A percentile compares a stretch with the other conserved stretches of the same genome.
phyloP scores from a whole-genome alignment of 2,329 filamentous ascomycete species.

The Trichophyton schoenleinii region DNA sequence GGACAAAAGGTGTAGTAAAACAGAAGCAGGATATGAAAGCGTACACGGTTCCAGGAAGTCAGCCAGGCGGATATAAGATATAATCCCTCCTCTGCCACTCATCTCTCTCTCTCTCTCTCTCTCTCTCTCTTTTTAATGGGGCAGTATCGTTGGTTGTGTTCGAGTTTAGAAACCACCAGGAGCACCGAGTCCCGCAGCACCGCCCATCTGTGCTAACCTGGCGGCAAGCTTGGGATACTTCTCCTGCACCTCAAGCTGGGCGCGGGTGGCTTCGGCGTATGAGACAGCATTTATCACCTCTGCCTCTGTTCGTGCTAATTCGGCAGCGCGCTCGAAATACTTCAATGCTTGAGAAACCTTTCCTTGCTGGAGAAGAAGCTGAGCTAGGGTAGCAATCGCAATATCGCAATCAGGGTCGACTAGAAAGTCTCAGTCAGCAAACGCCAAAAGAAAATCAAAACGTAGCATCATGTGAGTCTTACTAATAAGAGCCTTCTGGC shows the following conservation, averaged over 20 bases:
- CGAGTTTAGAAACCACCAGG: not conserved
- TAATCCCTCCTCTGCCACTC: not conserved
- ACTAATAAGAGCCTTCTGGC: constrained; percentile 95
- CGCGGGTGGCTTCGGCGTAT: constrained; percentile 92
- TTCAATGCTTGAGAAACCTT: constrained; percentile 90
- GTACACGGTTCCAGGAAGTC: not conserved
- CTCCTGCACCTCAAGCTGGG: constrained; percentile 83
- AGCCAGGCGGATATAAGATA: not conserved
- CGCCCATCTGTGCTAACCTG: constrained; percentile 53
- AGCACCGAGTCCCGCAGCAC: constrained; percentile 23
- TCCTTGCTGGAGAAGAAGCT: constrained; percentile 91
- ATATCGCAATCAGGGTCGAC: constrained; percentile 98
- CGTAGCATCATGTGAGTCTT: constrained; percentile 32
- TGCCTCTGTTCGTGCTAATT: constrained; percentile 83
- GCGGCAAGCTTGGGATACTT: constrained; percentile 70
- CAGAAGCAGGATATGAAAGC: not conserved
- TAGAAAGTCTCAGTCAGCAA: constrained; percentile 26
- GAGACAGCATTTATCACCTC: constrained; percentile 94
- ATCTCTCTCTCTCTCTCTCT: not conserved
- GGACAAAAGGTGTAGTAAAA: not conserved
- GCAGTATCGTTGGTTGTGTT: not conserved
- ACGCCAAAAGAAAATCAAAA: constrained; percentile 14
- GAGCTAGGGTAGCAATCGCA: constrained; percentile 95
- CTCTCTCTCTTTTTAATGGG: not conserved
- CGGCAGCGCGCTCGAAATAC: constrained; percentile 93